Evolutionary conservation across 108 stramenopile genomes (phyloP), one percentile per base, ranked within the genome.

Genomic region (Schizochytrium sp.): DNA sequence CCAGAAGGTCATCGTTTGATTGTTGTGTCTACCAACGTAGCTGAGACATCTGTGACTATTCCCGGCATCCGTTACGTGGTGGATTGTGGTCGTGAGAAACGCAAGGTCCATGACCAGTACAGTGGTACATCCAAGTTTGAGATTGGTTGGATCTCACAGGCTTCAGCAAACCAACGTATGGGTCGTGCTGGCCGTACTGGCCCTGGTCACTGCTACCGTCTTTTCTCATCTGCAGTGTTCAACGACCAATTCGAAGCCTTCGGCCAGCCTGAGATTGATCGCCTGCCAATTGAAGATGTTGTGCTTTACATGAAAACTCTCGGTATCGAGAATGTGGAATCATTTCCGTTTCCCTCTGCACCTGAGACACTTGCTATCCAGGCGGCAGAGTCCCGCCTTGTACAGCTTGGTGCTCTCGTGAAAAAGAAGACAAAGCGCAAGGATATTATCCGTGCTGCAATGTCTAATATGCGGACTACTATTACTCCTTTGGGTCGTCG

Each of bases 21-120:
- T 83, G 97, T 99, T 2, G 91, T 98, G 40, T 96, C 99, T 19
- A 99, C 99, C 13, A 98, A 99, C 92, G 97, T 99, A 56, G 98
- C 98, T 3, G 99, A 99, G 94, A 99, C 99, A 1, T 94, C 92
- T 73, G 91, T 97, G 47, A 97, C 97, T 46, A 96, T 96, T 87
- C 95, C 96, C 50, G 93, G 91, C 56, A 93, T 94, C 57, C 17
- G 94, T 28, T 99, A 99, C 88, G 99, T 99, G 17, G 98, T 99
- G n/a, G 99, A 99, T 90, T 95, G 95, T 57, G 99, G 99, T 7
- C 91, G 98, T 56, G 94, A 95, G 88, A 99, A 99, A 93, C 96
- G 96, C 89, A 92, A 96, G 41, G 96, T 96, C 72, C 95, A 95
- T 76, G 93, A 95, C 87, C 92, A 94, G 42, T 91, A 93, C 13